These are phyloP conservation scores for Pisolithus sp. DNA, from an alignment of 768 basidiomycete genomes.

Conservation along the genomic window DNA sequence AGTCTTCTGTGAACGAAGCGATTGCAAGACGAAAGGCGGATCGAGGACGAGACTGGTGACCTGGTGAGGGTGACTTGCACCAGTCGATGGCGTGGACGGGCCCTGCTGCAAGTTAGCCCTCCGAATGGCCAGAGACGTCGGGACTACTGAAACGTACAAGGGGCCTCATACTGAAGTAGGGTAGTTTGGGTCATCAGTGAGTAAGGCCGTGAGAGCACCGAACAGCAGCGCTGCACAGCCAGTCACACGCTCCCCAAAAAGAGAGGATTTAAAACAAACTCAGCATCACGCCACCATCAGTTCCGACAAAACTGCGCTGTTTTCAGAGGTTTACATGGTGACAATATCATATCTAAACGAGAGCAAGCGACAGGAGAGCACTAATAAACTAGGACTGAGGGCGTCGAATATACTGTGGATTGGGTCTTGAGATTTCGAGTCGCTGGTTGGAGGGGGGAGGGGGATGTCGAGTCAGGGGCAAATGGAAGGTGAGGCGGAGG, in stretches of 20 bases:
- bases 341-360: background rate
- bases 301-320: background rate
- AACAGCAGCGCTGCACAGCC: background rate
- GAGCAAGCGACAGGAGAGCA: slow-evolving; percentile 5
- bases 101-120: slow-evolving; percentile 43
- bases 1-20: slow-evolving; percentile 81
- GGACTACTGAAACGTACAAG: slow-evolving; percentile 52
- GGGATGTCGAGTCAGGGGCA: slow-evolving; percentile 7
- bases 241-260: background rate
- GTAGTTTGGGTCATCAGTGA: slow-evolving; percentile 59
- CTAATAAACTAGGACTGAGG: slow-evolving; percentile 12
- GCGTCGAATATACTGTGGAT: slow-evolving; percentile 11
- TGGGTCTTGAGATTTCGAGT: slow-evolving; percentile 12
- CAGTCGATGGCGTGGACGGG: slow-evolving; percentile 82
- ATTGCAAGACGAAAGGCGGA: slow-evolving; percentile 81
- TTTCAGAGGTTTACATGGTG: background rate
- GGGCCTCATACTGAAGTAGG: slow-evolving; percentile 77
- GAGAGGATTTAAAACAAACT: background rate
- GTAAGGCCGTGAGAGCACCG: slow-evolving; percentile 1
- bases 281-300: background rate
- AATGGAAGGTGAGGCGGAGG: slow-evolving; percentile 4
- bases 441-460: slow-evolving; percentile 9
- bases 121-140: background rate
- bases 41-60: slow-evolving; percentile 64
- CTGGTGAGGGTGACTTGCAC: slow-evolving; percentile 76